phyloP scores from a whole-genome alignment of 1,284 basidiomycete species.

The Pseudozyma sp. region DNA sequence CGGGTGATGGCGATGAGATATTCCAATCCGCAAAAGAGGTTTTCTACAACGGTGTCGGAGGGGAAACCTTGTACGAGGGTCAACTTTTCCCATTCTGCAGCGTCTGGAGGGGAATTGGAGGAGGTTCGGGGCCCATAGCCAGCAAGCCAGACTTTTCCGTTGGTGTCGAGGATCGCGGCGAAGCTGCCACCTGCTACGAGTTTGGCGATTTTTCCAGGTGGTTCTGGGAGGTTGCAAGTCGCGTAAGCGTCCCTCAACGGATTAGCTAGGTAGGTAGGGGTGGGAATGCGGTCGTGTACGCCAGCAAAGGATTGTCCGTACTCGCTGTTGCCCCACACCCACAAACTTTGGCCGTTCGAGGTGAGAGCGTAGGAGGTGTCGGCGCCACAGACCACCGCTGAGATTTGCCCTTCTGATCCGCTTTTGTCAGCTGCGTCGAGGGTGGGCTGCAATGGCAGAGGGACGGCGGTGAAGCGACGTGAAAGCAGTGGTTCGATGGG shows the following conservation, averaged over 20 bases:
- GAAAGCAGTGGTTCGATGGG: conserved; percentile 25
- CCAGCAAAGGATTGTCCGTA: conserved; percentile 51
- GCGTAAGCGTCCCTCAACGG: conserved; percentile 15
- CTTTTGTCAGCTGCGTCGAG: neutral
- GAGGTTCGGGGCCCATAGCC: conserved; percentile 21
- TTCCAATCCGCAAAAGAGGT: conserved; percentile 27
- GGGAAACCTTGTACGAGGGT: neutral
- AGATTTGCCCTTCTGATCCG: neutral
- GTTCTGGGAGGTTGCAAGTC: neutral
- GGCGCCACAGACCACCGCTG: conserved; percentile 38
- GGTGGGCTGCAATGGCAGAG: neutral
- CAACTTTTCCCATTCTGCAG: neutral
- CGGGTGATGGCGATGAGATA: conserved; percentile 29
- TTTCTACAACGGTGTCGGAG: neutral
- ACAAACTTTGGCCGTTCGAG: conserved; percentile 13
- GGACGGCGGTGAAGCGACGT: conserved; percentile 6
- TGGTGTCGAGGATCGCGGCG: conserved; percentile 28
- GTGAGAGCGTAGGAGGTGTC: conserved; percentile 53
- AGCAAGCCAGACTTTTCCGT: conserved; percentile 23
- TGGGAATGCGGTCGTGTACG: conserved; percentile 20
- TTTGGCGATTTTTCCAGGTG: conserved; percentile 2
- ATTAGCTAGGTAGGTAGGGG: conserved; percentile 13
- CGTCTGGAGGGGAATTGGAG: neutral
- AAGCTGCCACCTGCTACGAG: conserved; percentile 38
- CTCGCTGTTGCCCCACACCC: conserved; percentile 60